phyloP scores from a whole-genome alignment of 139 green algal species.

The Chlamydomonas sp. region DNA sequence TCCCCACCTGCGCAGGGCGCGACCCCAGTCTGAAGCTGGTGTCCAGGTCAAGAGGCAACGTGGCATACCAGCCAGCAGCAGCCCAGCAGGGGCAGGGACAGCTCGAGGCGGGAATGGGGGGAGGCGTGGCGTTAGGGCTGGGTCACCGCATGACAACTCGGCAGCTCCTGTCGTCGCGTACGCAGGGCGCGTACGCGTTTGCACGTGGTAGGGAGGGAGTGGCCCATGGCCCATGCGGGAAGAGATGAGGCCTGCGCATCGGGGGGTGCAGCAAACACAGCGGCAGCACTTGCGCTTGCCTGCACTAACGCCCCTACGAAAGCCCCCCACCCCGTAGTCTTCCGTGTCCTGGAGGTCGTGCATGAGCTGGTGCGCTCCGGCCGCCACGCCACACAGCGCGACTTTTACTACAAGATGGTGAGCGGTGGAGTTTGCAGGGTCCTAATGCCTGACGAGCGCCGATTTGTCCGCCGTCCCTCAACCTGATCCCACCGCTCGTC shows the following conservation, averaged over 20 bases:
- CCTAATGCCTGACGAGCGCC: background rate
- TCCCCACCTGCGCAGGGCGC: too few relatives aligned
- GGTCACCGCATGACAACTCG: too few relatives aligned
- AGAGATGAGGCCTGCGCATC: too few relatives aligned
- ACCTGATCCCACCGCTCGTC: background rate
- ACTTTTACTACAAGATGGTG: slow-evolving; percentile 63
- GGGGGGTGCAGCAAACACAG: too few relatives aligned
- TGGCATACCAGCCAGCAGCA: too few relatives aligned
- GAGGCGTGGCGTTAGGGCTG: too few relatives aligned
- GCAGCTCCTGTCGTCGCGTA: too few relatives aligned
- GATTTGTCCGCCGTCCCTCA: slow-evolving; percentile 4
- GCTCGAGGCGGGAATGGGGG: too few relatives aligned
- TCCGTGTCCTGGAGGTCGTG: slow-evolving; percentile 41
- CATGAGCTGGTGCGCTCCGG: slow-evolving; percentile 43
- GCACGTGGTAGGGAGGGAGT: too few relatives aligned
- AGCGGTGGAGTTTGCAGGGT: background rate
- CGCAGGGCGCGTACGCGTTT: too few relatives aligned
- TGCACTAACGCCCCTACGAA: background rate
- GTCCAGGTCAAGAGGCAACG: background rate
- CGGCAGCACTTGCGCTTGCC: background rate
- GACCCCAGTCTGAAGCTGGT: slow-evolving; percentile 7
- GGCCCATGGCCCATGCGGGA: too few relatives aligned
- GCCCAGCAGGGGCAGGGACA: too few relatives aligned
- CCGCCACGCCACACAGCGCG: slow-evolving; percentile 47
- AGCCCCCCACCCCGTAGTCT: slow-evolving; percentile 25